Evolutionary conservation across 2,329 filamentous ascomycete species (phyloP), one percentile per base, ranked within the genome.

Genomic region (Talaromyces amestolkiae): DNA sequence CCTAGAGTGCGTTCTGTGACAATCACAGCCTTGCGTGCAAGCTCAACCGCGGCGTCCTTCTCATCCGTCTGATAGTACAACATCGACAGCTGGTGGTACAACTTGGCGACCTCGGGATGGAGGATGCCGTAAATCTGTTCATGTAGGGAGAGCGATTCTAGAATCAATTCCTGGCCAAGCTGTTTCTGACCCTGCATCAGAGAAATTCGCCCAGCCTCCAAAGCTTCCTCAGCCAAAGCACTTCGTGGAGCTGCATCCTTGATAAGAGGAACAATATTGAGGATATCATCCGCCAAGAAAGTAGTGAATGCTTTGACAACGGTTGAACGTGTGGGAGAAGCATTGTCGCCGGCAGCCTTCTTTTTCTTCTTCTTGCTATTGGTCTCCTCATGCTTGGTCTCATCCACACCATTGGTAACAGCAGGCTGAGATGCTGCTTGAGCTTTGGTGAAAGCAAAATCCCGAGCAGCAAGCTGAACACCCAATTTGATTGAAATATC

Each of bases 41-140:
- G 87, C 79, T 99, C 95, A 27, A 98, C 91, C 27, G 95, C 95
- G 10, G 92, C 92, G 43, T 93, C 91, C 84, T 98, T 98, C 82
- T 99, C 95, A 63, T 98, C 95, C n/a, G 97, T 86, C 77, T 96
- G 91, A 79, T 96, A 98, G 82, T 97, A 97, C 64, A 98, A 85
- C 84, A 96, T 97, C 2, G 95, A 97, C 54, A 99, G 81, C 61
- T 91, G 93, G 79, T 97, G 94, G 83, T 99, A 99, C 33, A 96
- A 91, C 69, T 93, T 89, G 56, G 94, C 95, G 66, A 98, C 94
- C 80, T 99, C 95, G 1, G 95, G 93, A 76, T 99, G 95, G 31
- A 99, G 85, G 65, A 98, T 96, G 67, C 95, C 95, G 74, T 99
- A 99, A 71, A 99, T 98, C 79, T 99, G 95, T 83, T 99, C 95